Evolutionary conservation across 2,329 filamentous ascomycete genomes (phyloP).

Genomic region (Cladosporium sp.): DNA sequence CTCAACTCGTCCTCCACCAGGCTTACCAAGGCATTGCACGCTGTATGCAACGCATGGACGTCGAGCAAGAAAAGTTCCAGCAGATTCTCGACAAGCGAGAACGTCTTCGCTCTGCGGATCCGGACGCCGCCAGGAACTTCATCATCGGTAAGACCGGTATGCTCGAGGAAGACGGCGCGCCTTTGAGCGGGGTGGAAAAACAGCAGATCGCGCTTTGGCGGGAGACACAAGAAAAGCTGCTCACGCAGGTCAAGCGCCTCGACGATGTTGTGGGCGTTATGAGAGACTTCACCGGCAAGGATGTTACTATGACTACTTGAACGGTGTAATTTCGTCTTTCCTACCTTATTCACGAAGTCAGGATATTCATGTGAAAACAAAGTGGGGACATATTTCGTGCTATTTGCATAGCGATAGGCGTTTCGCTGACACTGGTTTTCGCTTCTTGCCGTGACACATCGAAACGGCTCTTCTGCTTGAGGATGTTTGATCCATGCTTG

Average conservation of each 20-base stretch:
- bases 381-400: neutral
- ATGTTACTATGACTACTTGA: conserved; percentile 15
- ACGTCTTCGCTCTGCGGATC: conserved; percentile 48
- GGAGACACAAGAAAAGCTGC: conserved; percentile 63
- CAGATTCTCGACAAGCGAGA: conserved; percentile 76
- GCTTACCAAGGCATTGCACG: conserved; percentile 88
- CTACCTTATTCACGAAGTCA: neutral
- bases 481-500: neutral
- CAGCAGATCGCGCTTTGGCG: conserved; percentile 62
- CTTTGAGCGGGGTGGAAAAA: conserved; percentile 54
- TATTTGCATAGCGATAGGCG: conserved; percentile 5
- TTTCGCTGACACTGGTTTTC: neutral
- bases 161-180: conserved; percentile 12
- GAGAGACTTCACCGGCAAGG: conserved; percentile 53
- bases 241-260: conserved; percentile 73
- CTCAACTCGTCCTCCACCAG: conserved; percentile 68
- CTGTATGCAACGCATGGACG: conserved; percentile 72
- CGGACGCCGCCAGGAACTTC: conserved; percentile 7
- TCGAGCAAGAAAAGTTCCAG: conserved; percentile 68
- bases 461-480: too few relatives aligned
- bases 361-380: conserved; percentile 9
- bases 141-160: conserved; percentile 13
- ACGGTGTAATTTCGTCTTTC: neutral
- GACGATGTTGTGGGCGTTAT: conserved; percentile 83
- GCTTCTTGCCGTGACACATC: neutral